Base-by-base conservation (phyloP, 2,329 filamentous ascomycete species). In the Emergomyces pasteurianus region DNA sequence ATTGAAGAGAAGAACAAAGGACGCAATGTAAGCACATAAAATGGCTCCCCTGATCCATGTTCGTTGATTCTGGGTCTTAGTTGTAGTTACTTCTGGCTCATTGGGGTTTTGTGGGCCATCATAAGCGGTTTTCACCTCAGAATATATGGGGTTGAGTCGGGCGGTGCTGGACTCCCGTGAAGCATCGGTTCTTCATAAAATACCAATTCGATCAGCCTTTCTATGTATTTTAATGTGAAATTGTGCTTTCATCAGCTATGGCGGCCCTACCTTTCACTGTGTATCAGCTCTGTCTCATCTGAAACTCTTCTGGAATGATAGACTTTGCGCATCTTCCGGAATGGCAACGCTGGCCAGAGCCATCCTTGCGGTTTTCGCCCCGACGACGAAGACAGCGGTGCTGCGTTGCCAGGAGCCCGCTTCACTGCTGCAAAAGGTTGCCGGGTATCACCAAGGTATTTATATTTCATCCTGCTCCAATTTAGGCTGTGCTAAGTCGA, bases 1-100 rank as follows among this genome's bases (percentile, higher is more conserved):
- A 53, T 64, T 64, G n/a, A 64, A 10, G 4, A 64, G 47, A 12
- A 63, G 53, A 31, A 64, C 58, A n/a, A 60, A 10, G 2, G 49
- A 52, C 9, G 62, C 60, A 23, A 47, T 14, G 2, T 50, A 61
- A 31, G 60, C 57, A 31, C 56, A 61, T 18, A 59, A 4, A 23
- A 58, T 26, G 18, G 49, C 60, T 23, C 60, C 60, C 21, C 58
- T 53, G 14, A 59, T 49, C 60, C 60, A 61, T 23, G 28, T 18
- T 53, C 28, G 28, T 34, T 31, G 23, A 26, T 53, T 8, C 28
- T 36, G 50, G 50, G 26, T 28, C 18, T 31, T 53, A 18, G 9
- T 18, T 3, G 26, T 2, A 2, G 5, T 49, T 49, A 21, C 8
- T 49, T 49, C 46, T 26, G 46, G 46, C 46, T 49, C 46, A 49